phyloP scores from a whole-genome alignment of 2,329 filamentous ascomycete species.

The Aspergillus arachidicola region DNA sequence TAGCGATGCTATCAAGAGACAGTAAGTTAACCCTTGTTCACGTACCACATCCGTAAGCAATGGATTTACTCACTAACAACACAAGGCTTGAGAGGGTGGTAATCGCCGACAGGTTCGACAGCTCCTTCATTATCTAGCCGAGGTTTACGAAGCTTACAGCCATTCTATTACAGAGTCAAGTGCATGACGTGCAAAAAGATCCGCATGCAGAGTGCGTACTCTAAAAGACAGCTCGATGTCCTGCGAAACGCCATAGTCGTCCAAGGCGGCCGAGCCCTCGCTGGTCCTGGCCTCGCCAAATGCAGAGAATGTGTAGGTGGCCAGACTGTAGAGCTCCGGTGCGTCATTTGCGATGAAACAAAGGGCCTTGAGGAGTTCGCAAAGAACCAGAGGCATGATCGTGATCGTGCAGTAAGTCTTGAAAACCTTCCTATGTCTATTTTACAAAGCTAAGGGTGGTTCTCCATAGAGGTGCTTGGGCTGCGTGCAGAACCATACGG shows the following conservation, averaged over 20 bases:
- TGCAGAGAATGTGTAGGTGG: constrained; percentile 51
- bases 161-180: constrained; percentile 41
- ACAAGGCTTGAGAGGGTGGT: constrained; percentile 29
- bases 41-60: not conserved
- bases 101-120: constrained; percentile 35
- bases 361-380: constrained; percentile 54
- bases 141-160: not conserved
- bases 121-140: not conserved
- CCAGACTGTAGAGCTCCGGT: constrained; percentile 51
- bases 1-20: constrained; percentile 24
- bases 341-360: constrained; percentile 48
- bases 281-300: constrained; percentile 28
- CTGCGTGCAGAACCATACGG: constrained; percentile 39
- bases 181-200: constrained; percentile 52
- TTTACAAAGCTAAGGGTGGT: constrained; percentile 1
- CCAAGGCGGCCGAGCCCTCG: constrained; percentile 18
- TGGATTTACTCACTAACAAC: not conserved
- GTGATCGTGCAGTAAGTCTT: constrained; percentile 49
- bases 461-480: constrained; percentile 44
- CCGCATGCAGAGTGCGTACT: constrained; percentile 43
- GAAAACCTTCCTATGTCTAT: not conserved
- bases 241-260: constrained; percentile 29
- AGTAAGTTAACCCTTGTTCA: constrained; percentile 19
- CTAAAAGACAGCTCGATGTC: constrained; percentile 50
- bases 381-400: constrained; percentile 50